Conservation (phyloP, 2,329 filamentous ascomycete genomes). For the Cephalotrichum gorgonifer region DNA sequence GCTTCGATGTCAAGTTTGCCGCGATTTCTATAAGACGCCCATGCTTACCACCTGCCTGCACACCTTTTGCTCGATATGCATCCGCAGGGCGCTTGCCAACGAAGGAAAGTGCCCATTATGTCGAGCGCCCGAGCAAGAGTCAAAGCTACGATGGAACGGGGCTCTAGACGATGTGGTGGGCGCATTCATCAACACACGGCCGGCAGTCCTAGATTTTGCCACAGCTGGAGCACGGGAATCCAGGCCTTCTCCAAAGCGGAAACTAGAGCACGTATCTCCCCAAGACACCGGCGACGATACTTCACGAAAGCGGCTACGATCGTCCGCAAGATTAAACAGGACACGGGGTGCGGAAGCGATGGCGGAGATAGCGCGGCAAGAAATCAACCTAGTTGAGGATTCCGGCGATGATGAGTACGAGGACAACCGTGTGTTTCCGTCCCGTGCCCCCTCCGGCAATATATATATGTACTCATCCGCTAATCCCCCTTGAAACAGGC, state of each 20-base stretch:
- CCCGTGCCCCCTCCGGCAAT: conserved; percentile 8
- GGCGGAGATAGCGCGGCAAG: conserved; percentile 8
- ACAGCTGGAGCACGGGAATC: not conserved
- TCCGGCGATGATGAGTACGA: conserved; percentile 19
- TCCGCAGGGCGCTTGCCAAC: conserved; percentile 70
- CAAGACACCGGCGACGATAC: conserved; percentile 10
- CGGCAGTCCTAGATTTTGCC: not conserved
- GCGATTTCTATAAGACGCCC: conserved; percentile 90
- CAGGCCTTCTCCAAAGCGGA: conserved; percentile 39
- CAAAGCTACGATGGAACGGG: conserved; percentile 76
- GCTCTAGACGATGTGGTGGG: conserved; percentile 77
- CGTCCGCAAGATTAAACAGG: conserved; percentile 38
- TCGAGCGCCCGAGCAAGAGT: conserved; percentile 66
- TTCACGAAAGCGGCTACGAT: conserved; percentile 37
- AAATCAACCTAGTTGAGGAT: conserved; percentile 7
- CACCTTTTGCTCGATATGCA: conserved; percentile 94
- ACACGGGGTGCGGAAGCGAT: conserved; percentile 25
- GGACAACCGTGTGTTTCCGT: not conserved
- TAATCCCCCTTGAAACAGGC: conserved; percentile 10
- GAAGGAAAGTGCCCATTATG: conserved; percentile 87
- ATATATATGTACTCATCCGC: conserved; percentile 7
- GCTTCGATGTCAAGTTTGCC: conserved; percentile 92
- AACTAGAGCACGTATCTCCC: conserved; percentile 21
- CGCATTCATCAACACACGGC: conserved; percentile 58
- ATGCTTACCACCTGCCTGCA: conserved; percentile 93